Percentiles rank a stretch among this genome's conserved stretches.
phyloP scores from a whole-genome alignment of 345 rosid genomes.

The Brassica cretica region DNA sequence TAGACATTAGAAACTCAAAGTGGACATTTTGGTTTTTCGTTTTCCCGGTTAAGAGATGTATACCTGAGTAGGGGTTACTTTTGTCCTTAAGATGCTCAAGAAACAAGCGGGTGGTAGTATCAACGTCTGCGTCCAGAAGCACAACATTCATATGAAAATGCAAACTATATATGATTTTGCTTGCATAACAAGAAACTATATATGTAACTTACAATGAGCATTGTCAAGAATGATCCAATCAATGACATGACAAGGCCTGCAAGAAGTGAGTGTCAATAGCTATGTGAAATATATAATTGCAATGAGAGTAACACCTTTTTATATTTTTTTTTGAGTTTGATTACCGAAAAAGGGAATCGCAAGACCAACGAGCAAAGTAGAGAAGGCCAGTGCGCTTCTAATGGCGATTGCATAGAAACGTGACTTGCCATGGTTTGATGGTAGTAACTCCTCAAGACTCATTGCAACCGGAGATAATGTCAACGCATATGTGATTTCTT shows the following conservation, averaged over 20 bases:
- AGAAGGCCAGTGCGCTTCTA: constrained; percentile 71
- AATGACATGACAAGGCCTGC: constrained; percentile 84
- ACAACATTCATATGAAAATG: constrained; percentile 12
- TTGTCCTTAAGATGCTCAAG: constrained; percentile 70
- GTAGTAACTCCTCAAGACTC: constrained; percentile 91
- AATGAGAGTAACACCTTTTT: background rate
- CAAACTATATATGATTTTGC: background rate
- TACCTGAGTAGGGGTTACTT: constrained; percentile 64
- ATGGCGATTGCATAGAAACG: constrained; percentile 61
- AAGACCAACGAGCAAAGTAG: constrained; percentile 82
- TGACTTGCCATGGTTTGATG: constrained; percentile 58
- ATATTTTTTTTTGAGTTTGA: constrained; percentile 3
- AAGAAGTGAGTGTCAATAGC: constrained; percentile 23
- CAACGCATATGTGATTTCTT: constrained; percentile 66
- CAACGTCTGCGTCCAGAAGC: constrained; percentile 59
- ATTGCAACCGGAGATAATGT: constrained; percentile 90
- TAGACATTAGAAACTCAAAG: background rate
- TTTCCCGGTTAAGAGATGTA: background rate
- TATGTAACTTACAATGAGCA: constrained; percentile 77
- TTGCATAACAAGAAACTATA: constrained; percentile 19
- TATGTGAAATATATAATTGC: background rate
- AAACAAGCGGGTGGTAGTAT: constrained; percentile 91
- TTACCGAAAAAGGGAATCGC: constrained; percentile 84
- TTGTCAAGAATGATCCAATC: constrained; percentile 84
- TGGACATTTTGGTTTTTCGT: background rate